phyloP scores from a whole-genome alignment of 805 yeast species.

The Metschnikowia matae region DNA sequence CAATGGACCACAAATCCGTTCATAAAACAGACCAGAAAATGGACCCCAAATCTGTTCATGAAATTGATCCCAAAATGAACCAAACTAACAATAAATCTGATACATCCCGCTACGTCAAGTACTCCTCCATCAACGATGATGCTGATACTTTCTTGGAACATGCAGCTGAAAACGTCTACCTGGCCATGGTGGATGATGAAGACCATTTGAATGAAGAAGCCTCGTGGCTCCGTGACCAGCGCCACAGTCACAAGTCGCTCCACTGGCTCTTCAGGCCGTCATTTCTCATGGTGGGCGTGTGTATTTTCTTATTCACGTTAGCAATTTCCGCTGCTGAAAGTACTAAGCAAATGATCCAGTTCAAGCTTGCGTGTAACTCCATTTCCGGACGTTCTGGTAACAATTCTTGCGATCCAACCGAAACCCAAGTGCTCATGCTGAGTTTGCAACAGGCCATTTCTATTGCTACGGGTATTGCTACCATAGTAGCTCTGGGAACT shows the following conservation, averaged over 20 bases:
- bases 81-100: neutral
- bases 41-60: neutral
- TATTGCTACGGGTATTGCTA: constrained; percentile 41
- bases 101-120: neutral
- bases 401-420: constrained; percentile 27
- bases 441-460: constrained; percentile 43
- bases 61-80: neutral
- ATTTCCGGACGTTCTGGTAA: constrained; percentile 13
- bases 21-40: neutral
- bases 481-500: constrained; percentile 55
- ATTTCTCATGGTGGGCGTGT: constrained; percentile 43
- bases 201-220: constrained; percentile 39
- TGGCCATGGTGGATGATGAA: constrained; percentile 36
- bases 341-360: constrained; percentile 35
- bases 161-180: constrained; percentile 36
- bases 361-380: constrained; percentile 28
- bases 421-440: constrained; percentile 42
- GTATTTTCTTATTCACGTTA: constrained; percentile 41
- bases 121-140: constrained; percentile 9
- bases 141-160: constrained; percentile 20
- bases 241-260: constrained; percentile 37
- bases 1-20: too few species aligned
- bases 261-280: constrained; percentile 60
- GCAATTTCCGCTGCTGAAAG: constrained; percentile 37
- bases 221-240: constrained; percentile 48